Evolutionary conservation across 805 yeast species (phyloP).

Genomic region (Saccharomycopsis javanensis): DNA sequence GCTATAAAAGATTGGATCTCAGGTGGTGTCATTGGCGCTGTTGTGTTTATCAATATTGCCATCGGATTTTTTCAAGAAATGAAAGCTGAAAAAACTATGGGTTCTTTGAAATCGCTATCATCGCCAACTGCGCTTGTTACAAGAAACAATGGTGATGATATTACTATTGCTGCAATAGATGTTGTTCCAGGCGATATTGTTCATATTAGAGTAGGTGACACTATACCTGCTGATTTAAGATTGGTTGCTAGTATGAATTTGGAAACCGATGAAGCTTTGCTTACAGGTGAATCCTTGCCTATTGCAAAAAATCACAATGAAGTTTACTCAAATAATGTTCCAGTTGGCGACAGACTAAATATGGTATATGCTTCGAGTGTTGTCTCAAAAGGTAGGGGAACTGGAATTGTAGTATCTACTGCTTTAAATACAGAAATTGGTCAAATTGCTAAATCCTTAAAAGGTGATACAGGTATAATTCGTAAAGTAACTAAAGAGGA

Average conservation of each 20-base stretch:
- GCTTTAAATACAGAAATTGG: conserved; percentile 71
- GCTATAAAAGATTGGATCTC: conserved; percentile 73
- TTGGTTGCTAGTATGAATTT: conserved; percentile 72
- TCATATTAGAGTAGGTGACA: conserved; percentile 74
- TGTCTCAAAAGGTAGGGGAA: conserved; percentile 67
- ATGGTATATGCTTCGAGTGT: conserved; percentile 62
- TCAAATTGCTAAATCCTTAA: conserved; percentile 52
- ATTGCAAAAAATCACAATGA: conserved; percentile 46
- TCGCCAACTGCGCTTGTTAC: conserved; percentile 64
- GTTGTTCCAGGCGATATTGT: conserved; percentile 74
- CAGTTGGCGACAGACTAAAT: conserved; percentile 67
- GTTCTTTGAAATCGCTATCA: conserved; percentile 53
- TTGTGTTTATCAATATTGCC: conserved; percentile 49
- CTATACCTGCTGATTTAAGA: conserved; percentile 84
- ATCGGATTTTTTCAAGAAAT: conserved; percentile 66
- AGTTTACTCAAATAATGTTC: conserved; percentile 33
- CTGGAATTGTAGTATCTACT: conserved; percentile 58
- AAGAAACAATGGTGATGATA: conserved; percentile 44
- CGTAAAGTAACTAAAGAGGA: conserved; percentile 35
- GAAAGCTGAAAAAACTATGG: conserved; percentile 74
- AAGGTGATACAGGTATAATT: conserved; percentile 32
- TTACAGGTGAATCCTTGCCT: conserved; percentile 87
- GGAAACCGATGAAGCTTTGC: conserved; percentile 77
- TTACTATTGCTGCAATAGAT: conserved; percentile 48
- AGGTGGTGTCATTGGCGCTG: conserved; percentile 71